Evolutionary conservation across 345 rosid species (phyloP), one percentile per base, ranked within the genome.

Genomic region (Arabidopsis arenosa): DNA sequence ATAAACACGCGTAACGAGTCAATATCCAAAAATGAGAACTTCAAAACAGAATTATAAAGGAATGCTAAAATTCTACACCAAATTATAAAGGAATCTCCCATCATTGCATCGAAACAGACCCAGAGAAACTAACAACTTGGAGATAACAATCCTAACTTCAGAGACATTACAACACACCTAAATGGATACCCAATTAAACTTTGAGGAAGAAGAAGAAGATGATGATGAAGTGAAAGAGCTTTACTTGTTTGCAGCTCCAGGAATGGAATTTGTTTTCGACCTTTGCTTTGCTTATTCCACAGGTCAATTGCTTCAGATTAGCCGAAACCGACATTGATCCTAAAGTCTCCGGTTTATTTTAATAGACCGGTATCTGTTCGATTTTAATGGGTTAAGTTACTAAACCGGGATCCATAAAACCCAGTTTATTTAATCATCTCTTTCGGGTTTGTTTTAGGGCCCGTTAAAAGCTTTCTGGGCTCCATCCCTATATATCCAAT

Each of bases 221-320:
- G 53, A 75, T 43, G 53, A 63, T 26, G 68, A 44, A 66, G 7
- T 45, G 58, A 53, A n/a, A 33, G 57, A 70, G 76, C 76, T 77
- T 23, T 77, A 77, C 80, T 70, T 47, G 62, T 15, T 47, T 59
- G 53, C 28, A 74, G 65, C 49, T 55, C 58, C 21, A 11, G 23
- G 33, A 70, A 54, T 55, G 36, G 72, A 69, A 2, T 63, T 54
- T 37, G 70, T 54, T 54, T 63, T 64, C 80, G 67, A 71, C 68
- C 76, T 77, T 70, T 75, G 45, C 30, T 18, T 75, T 39, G 60
- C 26, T 40, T 26, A 2, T 26, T 44, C 39, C 72, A 57, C 41
- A 70, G 23, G 56, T 52, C 54, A 56, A 56, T 39, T 39, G 70
- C 64, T 76, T 75, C 41, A 9, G 79, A 1, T 36, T 36, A 36